These are phyloP conservation scores for Phytophthora cactorum DNA, from an alignment of 352 stramenopile genomes.

Conservation along the genomic window DNA sequence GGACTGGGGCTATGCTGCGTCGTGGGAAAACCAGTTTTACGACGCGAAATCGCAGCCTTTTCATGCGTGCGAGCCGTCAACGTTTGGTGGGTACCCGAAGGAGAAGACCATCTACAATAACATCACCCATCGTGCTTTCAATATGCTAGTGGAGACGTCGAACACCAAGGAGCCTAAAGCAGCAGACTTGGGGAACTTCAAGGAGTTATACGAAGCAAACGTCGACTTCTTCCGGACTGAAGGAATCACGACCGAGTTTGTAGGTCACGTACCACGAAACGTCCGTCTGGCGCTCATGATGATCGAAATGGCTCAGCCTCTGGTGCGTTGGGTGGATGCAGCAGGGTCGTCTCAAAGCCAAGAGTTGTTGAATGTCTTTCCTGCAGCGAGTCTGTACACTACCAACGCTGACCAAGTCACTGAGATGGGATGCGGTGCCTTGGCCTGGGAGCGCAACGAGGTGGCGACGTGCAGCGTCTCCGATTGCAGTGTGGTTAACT, in stretches of 20 bases:
- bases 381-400: conserved; percentile 55
- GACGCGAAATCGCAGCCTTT: conserved; percentile 53
- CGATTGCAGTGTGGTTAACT: conserved; percentile 38
- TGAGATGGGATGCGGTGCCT: conserved; percentile 58
- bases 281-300: conserved; percentile 94
- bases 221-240: conserved; percentile 65
- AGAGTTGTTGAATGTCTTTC: conserved; percentile 42
- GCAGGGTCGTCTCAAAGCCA: conserved; percentile 18
- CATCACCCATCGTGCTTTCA: conserved; percentile 93
- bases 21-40: conserved; percentile 82
- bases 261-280: conserved; percentile 96
- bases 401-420: conserved; percentile 43
- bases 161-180: conserved; percentile 88
- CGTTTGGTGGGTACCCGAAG: conserved; percentile 90
- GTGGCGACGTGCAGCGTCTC: conserved; percentile 58
- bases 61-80: conserved; percentile 80
- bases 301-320: conserved; percentile 96
- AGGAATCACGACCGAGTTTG: conserved; percentile 36
- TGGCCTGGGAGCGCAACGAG: conserved; percentile 41
- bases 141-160: conserved; percentile 97
- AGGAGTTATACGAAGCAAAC: conserved; percentile 72
- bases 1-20: conserved; percentile 96
- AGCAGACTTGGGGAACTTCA: conserved; percentile 69
- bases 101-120: conserved; percentile 95
- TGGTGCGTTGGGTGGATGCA: conserved; percentile 83